phyloP scores from a whole-genome alignment of 306 rosid species.

The Citrullus mucosospermus region DNA sequence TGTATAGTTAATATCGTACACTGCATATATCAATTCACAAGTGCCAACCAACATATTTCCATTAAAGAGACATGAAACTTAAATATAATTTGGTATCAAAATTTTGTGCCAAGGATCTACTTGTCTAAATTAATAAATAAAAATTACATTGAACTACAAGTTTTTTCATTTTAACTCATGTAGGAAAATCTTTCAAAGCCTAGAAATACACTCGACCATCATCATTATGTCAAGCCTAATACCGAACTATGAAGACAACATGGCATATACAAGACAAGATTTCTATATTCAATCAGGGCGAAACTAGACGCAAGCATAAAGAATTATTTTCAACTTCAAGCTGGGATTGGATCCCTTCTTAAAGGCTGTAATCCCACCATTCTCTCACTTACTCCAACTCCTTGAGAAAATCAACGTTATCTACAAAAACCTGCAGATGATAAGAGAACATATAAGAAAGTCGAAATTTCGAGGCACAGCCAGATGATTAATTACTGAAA shows the following conservation, averaged over 20 bases:
- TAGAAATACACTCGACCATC: neutral
- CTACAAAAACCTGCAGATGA: slow-evolving; percentile 75
- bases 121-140: neutral
- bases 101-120: neutral
- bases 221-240: neutral
- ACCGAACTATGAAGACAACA: neutral
- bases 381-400: slow-evolving; percentile 46
- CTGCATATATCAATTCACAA: too few species aligned
- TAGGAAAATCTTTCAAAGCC: neutral
- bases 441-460: neutral
- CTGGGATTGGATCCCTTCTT: slow-evolving; percentile 13
- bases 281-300: neutral
- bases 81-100: neutral
- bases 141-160: neutral
- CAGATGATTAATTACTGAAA: too few species aligned
- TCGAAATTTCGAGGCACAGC: neutral
- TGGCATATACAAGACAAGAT: neutral
- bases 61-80: too few species aligned
- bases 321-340: slow-evolving; percentile 4
- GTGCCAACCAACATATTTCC: too few species aligned
- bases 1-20: too few species aligned
- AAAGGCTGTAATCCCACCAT: slow-evolving; percentile 9
- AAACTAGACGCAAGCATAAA: neutral
- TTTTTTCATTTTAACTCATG: neutral
- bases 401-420: slow-evolving; percentile 66